Evolutionary conservation across 805 yeast genomes (phyloP), one percentile per base, ranked within the genome.

Genomic region (Nakazawaea molendinolei): DNA sequence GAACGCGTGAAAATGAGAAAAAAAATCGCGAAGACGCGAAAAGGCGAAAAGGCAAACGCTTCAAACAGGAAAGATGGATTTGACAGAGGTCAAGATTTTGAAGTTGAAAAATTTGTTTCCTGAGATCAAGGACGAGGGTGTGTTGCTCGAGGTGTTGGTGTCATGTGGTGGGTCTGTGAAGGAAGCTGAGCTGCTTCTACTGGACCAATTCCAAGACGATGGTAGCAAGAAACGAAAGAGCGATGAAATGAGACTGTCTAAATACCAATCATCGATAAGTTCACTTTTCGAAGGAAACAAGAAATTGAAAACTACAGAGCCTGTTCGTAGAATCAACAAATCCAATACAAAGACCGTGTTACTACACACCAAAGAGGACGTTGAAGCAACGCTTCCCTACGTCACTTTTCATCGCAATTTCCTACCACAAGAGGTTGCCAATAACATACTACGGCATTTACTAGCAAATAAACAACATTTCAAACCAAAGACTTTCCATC

Each of bases 111-210:
- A 44, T 5, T 49, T 48, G 23, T 73, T 66, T 40, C 80, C 82
- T 0, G 49, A 41, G 0, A 70, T 65, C 3, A 70, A 61, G 25
- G 56, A 50, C 5, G 62, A 52, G 2, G 53, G 60, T 0, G 51
- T 78, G 4, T 19, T 38, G 14, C 48, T 67, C 4, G 86, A 79
- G 34, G 49, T 81, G 3, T 58, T 81, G 9, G 34, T 65, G 1
- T 56, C 70, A 0, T 77, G 83, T 46, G 61, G 64, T 29, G 86
- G 82, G 1, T 69, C 79, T 2, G 27, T 76, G 1, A 51, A 55
- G 7, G 40, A 51, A 8, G 70, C 76, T 1, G 61, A 61, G 28
- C 25, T 44, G 0, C 45, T 77, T 17, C 50, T 79, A 12, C 48
- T 57, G 20, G 71, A 67, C 26, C 56, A 58, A 22, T 47, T 55